phyloP scores from a whole-genome alignment of 2,329 filamentous ascomycete genomes.

The Colletotrichum melonis region DNA sequence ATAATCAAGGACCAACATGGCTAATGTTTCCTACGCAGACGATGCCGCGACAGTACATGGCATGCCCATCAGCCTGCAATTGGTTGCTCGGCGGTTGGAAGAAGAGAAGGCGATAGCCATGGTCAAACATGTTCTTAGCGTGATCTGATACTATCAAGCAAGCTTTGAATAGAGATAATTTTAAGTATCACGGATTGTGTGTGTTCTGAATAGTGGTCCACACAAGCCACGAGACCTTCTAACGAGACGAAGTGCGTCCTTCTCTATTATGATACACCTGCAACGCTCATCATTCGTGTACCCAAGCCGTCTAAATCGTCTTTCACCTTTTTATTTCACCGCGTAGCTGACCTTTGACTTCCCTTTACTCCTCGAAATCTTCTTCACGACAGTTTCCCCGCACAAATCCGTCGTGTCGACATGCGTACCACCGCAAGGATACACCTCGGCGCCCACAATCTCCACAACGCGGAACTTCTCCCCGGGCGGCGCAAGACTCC shows the following conservation, averaged over 20 bases:
- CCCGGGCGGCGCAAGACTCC: constrained; percentile 54
- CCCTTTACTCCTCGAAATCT: constrained; percentile 74
- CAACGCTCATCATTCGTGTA: not conserved
- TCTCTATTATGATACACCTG: not conserved
- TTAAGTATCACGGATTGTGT: not conserved
- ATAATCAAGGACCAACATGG: not conserved
- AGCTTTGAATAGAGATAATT: not conserved
- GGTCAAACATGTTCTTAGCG: constrained; percentile 39
- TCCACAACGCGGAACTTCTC: constrained; percentile 75
- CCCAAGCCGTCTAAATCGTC: constrained; percentile 34
- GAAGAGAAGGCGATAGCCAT: constrained; percentile 54
- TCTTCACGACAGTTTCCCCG: constrained; percentile 72
- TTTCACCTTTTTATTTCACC: not conserved
- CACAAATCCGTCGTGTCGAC: constrained; percentile 69
- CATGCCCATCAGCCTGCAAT: constrained; percentile 55
- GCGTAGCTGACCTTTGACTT: constrained; percentile 67
- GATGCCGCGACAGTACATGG: constrained; percentile 52
- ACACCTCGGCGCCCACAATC: constrained; percentile 75
- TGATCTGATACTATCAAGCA: not conserved
- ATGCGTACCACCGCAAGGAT: constrained; percentile 82
- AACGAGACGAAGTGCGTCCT: not conserved
- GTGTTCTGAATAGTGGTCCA: not conserved
- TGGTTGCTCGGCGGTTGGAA: constrained; percentile 55
- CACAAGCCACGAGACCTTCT: no score
- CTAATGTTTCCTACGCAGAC: constrained; percentile 42